Evolutionary conservation across 495 filamentous ascomycete genomes (phyloP).

Genomic region (Penicillium mononematosum): DNA sequence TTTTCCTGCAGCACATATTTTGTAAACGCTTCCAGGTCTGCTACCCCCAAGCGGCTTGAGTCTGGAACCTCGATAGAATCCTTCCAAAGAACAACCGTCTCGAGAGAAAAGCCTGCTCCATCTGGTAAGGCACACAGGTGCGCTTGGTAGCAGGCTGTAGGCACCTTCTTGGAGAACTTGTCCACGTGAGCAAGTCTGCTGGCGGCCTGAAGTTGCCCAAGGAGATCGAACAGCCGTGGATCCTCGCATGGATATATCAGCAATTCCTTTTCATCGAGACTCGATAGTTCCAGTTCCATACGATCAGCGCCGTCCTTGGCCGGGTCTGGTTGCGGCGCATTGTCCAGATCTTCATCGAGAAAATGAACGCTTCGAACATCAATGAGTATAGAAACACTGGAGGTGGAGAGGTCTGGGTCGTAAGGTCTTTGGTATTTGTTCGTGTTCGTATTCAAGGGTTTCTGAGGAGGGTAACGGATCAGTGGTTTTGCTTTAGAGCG

Average conservation of each 20-base stretch:
- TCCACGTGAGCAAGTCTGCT: slow-evolving; percentile 28
- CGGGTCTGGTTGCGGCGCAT: not conserved
- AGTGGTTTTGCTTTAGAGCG: slow-evolving; percentile 2
- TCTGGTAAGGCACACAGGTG: slow-evolving; percentile 22
- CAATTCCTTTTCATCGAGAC: slow-evolving; percentile 16
- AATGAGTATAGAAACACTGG: slow-evolving; percentile 25
- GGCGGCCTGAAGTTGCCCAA: slow-evolving; percentile 25
- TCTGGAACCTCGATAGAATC: slow-evolving; percentile 38
- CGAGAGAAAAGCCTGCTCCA: slow-evolving; percentile 25
- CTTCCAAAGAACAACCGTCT: slow-evolving; percentile 38
- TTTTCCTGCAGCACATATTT: slow-evolving; percentile 32
- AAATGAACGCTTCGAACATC: slow-evolving; percentile 6
- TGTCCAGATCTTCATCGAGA: slow-evolving; percentile 1
- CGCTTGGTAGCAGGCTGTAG: slow-evolving; percentile 38
- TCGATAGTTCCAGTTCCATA: slow-evolving; percentile 21
- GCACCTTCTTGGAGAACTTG: slow-evolving; percentile 21
- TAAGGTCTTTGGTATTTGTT: not conserved
- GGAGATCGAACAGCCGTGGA: slow-evolving; percentile 18
- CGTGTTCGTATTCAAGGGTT: slow-evolving; percentile 10
- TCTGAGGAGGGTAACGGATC: slow-evolving; percentile 20
- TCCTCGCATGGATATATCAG: slow-evolving; percentile 23
- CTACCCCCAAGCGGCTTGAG: slow-evolving; percentile 18
- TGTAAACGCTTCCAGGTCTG: slow-evolving; percentile 27
- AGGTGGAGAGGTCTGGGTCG: not conserved
- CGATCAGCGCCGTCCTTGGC: slow-evolving; percentile 11